These are phyloP conservation scores for Alopecurus myosuroides DNA, from an alignment of 176 grass and related monocot species.

Conservation along the genomic window DNA sequence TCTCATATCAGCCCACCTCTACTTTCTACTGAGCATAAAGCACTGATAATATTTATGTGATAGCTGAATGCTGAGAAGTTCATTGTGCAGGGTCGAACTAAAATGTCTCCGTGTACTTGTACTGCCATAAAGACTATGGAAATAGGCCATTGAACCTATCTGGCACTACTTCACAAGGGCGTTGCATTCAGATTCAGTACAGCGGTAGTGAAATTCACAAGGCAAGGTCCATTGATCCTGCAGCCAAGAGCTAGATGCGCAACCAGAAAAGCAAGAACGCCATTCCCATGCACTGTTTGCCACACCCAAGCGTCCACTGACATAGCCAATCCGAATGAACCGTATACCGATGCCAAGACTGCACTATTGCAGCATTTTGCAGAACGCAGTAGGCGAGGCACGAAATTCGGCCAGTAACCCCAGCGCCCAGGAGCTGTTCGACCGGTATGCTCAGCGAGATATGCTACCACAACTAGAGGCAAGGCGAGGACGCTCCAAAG, in stretches of 20 bases:
- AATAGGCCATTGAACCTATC: neutral
- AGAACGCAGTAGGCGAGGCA: neutral
- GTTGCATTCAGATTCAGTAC: neutral
- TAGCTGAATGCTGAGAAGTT: neutral
- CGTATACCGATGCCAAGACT: neutral
- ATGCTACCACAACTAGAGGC: neutral
- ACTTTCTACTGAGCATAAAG: neutral
- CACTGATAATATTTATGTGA: neutral
- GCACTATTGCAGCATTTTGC: neutral
- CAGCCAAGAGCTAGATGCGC: neutral
- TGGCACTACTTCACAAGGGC: neutral
- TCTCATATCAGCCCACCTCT: neutral
- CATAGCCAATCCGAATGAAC: too few species aligned
- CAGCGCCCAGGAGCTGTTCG: slow-evolving; percentile 23
- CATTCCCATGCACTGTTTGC: neutral
- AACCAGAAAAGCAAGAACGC: neutral
- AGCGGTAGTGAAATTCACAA: neutral
- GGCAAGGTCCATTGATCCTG: neutral
- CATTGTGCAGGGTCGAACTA: neutral
- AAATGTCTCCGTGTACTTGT: neutral
- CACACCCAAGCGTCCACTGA: too few species aligned
- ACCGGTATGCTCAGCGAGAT: neutral
- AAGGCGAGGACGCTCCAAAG: neutral
- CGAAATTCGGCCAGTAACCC: neutral
- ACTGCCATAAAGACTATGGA: neutral